Evolutionary conservation across 805 yeast species (phyloP), one percentile per base, ranked within the genome.

Genomic region (Sugiyamaella mastotermitis): DNA sequence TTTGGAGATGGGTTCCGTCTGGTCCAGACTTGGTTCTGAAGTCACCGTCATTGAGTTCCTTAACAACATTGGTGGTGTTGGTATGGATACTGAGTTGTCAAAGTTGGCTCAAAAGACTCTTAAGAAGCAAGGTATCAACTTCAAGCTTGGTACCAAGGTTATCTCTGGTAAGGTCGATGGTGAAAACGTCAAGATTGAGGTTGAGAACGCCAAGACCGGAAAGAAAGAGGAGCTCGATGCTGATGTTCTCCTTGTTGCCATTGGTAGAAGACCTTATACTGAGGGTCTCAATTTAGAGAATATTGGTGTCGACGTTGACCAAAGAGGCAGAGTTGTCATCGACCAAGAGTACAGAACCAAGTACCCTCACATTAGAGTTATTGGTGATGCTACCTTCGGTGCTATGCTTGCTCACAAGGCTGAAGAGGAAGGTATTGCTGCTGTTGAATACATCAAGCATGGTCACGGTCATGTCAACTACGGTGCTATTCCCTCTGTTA

Each of bases 341-440:
- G 97, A 92, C 65, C 79, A 82, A 44, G 86, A 90, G 72, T 92
- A 76, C 76, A 82, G 85, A 69, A 83, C 97, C 50, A 88, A 85
- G 66, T 76, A 72, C 66, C 82, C 88, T 40, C 95, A 92, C 68
- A 88, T 92, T 62, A 84, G 95, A 67, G 94, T 87, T 57, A 85
- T 92, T 65, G 99, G 99, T 65, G 99, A 92, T 61, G 97, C 81
- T 40, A 92, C 99, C 29, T 92, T 85, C 56, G 99, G 99, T 55
- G 90, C 95, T 55, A 92, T 92, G 99, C 77, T 92, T 68, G 99
- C 99, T 49, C 99, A 92, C 76, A 92, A 92, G 75, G 99, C 99
- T 47, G 99, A 92, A 74, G 99, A 92, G 65, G 99, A 92, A 74
- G 99, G 96, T 68, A 81, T 92, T 53, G 99, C 99, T 42, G 97